Evolutionary conservation across 352 stramenopile genomes (phyloP).

Genomic region (Phytophthora crassamura): DNA sequence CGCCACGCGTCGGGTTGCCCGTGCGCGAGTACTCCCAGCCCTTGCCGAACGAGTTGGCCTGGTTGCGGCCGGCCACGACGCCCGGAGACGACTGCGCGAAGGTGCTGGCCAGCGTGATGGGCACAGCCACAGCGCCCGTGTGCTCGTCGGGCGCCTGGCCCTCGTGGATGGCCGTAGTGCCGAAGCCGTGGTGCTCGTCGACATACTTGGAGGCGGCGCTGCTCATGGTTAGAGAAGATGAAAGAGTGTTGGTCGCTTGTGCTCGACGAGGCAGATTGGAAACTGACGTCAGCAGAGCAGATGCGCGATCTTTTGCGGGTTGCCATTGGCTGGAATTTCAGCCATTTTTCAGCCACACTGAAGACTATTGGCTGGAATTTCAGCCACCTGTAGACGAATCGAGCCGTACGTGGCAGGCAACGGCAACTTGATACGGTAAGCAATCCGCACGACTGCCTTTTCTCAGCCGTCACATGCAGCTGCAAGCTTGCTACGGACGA

Average conservation of each 20-base stretch:
- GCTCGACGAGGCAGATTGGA: constrained; percentile 21
- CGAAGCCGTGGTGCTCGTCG: constrained; percentile 85
- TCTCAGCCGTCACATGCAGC: neutral
- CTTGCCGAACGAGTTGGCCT: constrained; percentile 93
- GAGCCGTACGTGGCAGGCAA: no score
- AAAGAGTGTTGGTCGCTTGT: constrained; percentile 6
- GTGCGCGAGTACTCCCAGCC: constrained; percentile 96
- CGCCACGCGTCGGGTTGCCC: constrained; percentile 95
- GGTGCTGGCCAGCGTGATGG: constrained; percentile 93
- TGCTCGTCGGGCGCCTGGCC: constrained; percentile 80
- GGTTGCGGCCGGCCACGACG: constrained; percentile 75
- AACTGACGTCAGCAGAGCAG: constrained; percentile 32
- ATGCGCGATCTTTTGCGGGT: constrained; percentile 5
- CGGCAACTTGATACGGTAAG: neutral
- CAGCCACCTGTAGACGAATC: no score
- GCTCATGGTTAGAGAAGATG: constrained; percentile 40
- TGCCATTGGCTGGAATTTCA: no score
- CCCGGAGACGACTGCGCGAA: constrained; percentile 86
- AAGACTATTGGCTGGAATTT: no score
- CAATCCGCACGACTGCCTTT: neutral
- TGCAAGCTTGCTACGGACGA: neutral
- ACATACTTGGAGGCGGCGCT: constrained; percentile 59
- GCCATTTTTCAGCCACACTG: no score
- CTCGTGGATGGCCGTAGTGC: constrained; percentile 85
- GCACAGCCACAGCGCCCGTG: constrained; percentile 84